Evolutionary conservation across 805 yeast genomes (phyloP), one percentile per base, ranked within the genome.

Genomic region (Saccharomycopsis lassenensis): DNA sequence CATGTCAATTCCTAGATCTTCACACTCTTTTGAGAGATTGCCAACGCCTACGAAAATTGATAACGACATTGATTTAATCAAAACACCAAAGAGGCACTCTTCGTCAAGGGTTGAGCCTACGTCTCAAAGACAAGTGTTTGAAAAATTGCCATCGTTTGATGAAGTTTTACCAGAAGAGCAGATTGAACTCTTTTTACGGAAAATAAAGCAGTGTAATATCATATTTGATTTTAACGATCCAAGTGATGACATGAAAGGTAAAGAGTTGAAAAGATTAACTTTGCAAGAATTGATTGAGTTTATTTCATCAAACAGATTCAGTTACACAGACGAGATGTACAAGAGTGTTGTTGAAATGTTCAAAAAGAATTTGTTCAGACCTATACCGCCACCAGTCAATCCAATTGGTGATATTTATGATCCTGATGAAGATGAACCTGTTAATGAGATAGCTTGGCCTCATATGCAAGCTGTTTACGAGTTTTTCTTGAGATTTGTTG

Each of bases 361-460:
- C 59, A 78, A 75, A 50, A 71, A 69, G 41, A 91, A 91, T 58
- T 67, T 91, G 38, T 87, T 91, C 58, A 73, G 98, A 52, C 95
- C 97, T 22, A 85, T 91, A 33, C 97, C 98, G 3, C 98, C 98
- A 1, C 96, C 97, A 1, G 95, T 87, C 24, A 91, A 91, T 55
- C 97, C 97, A 4, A 71, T 87, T 31, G 98, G 98, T 25, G 98
- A 91, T 46, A 72, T 89, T 26, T 91, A 72, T 57, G 98, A 91
- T 51, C 98, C 98, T 1, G 98, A 91, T 59, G 98, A 91, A 60
- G 98, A 91, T 62, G 98, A 91, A 59, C 97, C 97, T 2, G 94
- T 91, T 25, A 75, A 77, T 49, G 97, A 91, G 56, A 73, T 89
- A 45, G 87, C 96, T 7, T 91, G 98, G 98, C 95, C 97, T 8